Percentiles rank a stretch among this genome's conserved stretches.
Evolutionary conservation across 176 grass and related monocot species (phyloP).

Genomic region (Tillandsia fasciculata): DNA sequence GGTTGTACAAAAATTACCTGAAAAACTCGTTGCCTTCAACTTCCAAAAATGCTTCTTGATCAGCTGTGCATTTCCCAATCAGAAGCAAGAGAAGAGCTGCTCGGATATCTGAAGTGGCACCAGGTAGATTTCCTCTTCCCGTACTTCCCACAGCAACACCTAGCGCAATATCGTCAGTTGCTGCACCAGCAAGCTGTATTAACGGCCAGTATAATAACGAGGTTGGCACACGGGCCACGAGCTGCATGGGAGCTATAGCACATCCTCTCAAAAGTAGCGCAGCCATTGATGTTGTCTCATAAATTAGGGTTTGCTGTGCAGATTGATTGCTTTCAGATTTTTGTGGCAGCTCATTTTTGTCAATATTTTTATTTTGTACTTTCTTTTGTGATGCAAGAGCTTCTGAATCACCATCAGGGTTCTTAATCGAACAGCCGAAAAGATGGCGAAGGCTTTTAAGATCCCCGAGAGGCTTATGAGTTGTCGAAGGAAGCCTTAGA

Average conservation of each 20-base stretch:
- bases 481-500: constrained; percentile 50
- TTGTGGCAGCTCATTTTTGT: constrained; percentile 38
- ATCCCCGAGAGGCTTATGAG: constrained; percentile 32
- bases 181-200: constrained; percentile 94
- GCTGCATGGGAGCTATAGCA: constrained; percentile 82
- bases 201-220: constrained; percentile 94
- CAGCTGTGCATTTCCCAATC: constrained; percentile 97
- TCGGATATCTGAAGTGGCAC: constrained; percentile 94
- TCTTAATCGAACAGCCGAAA: constrained; percentile 54
- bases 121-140: constrained; percentile 93
- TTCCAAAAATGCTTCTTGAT: constrained; percentile 77
- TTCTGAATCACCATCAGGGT: constrained; percentile 31
- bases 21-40: constrained; percentile 98
- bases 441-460: constrained; percentile 57
- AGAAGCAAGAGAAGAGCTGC: constrained; percentile 82
- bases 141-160: constrained; percentile 96
- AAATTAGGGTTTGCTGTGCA: constrained; percentile 30
- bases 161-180: constrained; percentile 93
- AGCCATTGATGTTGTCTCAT: constrained; percentile 65
- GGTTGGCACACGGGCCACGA: constrained; percentile 79
- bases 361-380: constrained; percentile 31
- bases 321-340: constrained; percentile 29
- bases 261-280: constrained; percentile 78
- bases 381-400: constrained; percentile 33
- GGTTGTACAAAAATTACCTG: constrained; percentile 36